Evolutionary conservation across 441 rosid species (phyloP).

Genomic region (Hura crepitans): DNA sequence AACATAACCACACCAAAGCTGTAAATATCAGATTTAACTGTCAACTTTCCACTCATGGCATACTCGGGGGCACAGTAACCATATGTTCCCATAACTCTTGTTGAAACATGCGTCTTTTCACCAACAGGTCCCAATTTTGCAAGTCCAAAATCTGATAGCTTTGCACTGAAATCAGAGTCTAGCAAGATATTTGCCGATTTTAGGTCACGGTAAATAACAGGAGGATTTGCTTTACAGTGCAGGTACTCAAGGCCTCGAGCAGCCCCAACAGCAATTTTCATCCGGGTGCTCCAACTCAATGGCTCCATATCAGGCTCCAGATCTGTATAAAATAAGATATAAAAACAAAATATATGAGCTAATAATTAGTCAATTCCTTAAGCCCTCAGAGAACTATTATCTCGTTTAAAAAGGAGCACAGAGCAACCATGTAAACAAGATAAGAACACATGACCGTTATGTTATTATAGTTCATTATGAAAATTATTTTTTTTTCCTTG

Average conservation of each 20-base stretch:
- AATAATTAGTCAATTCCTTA: neutral
- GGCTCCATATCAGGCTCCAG: constrained; percentile 61
- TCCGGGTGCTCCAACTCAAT: constrained; percentile 77
- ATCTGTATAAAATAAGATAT: constrained; percentile 36
- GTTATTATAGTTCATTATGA: neutral
- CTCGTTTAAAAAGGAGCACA: neutral
- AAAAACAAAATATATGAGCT: neutral
- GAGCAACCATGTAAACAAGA: neutral
- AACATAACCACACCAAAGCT: constrained; percentile 88
- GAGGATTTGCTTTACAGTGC: constrained; percentile 91
- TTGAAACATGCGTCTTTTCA: constrained; percentile 91
- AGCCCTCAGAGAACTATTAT: neutral
- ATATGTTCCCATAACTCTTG: constrained; percentile 94
- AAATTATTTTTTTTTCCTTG: neutral
- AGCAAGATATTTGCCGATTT: constrained; percentile 91
- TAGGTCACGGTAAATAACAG: constrained; percentile 90
- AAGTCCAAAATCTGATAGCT: constrained; percentile 93
- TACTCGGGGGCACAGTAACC: constrained; percentile 98
- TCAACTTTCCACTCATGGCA: constrained; percentile 96
- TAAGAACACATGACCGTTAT: too few species aligned
- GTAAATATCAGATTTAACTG: constrained; percentile 88
- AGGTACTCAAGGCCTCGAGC: constrained; percentile 85
- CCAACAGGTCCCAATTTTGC: constrained; percentile 95
- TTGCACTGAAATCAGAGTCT: constrained; percentile 76
- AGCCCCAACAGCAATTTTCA: constrained; percentile 97